Conservation (phyloP, 2,329 filamentous ascomycete genomes). For the Colletotrichum sp. region DNA sequence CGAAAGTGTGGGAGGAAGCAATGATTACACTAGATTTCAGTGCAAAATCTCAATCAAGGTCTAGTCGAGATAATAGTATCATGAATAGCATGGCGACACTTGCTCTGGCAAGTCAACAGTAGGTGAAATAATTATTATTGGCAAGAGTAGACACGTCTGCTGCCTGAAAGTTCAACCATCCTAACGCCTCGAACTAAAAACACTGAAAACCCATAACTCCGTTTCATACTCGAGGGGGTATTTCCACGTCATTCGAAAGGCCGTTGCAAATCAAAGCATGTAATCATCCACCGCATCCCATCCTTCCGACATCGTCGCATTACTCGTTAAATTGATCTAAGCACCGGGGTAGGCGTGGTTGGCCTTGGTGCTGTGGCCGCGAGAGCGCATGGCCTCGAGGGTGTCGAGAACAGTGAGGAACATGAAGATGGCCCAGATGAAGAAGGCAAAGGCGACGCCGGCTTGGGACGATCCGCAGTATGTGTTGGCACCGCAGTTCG, state of each 20-base stretch:
- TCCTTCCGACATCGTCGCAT: not conserved
- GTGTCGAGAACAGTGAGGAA: slow-evolving; percentile 52
- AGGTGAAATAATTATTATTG: not conserved
- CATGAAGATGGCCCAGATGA: slow-evolving; percentile 61
- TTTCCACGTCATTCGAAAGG: slow-evolving; percentile 6
- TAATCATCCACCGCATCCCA: not conserved
- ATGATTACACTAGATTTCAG: too few species aligned
- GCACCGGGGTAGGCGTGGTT: slow-evolving; percentile 20
- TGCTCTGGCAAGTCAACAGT: not conserved
- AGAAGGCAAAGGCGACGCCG: slow-evolving; percentile 68
- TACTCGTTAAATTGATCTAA: not conserved
- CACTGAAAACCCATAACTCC: not conserved
- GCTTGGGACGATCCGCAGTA: slow-evolving; percentile 67
- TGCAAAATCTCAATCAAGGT: too few species aligned
- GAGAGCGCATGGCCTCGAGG: slow-evolving; percentile 46
- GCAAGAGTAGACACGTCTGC: not conserved
- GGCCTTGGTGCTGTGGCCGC: slow-evolving; percentile 33
- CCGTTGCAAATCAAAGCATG: not conserved
- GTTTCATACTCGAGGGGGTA: slow-evolving; percentile 9
- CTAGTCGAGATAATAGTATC: too few species aligned
- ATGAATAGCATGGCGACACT: too few species aligned
- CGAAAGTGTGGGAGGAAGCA: too few species aligned
- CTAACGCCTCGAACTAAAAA: not conserved
- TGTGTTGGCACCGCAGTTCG: slow-evolving; percentile 53
- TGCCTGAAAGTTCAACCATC: not conserved